Conservation (phyloP, 208 protist genomes). For the Acanthamoeba lenticulata region DNA sequence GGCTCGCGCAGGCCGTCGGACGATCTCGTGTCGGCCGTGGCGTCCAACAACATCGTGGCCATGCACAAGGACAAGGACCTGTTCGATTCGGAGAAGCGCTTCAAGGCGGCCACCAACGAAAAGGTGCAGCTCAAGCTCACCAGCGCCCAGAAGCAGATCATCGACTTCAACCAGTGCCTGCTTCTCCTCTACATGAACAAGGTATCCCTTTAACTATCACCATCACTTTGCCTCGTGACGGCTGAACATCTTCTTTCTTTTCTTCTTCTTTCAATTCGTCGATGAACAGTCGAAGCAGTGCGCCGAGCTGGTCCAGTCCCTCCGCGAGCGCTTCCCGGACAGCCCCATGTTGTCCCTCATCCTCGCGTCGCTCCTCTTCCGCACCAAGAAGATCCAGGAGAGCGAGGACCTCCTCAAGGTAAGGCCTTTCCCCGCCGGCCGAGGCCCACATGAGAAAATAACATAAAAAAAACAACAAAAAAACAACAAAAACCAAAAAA, state of each 20-base stretch:
- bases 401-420: constrained; percentile 56
- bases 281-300: constrained; percentile 30
- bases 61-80: constrained; percentile 63
- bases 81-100: constrained; percentile 64
- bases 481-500: neutral
- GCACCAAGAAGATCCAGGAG: constrained; percentile 64
- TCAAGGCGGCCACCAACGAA: constrained; percentile 50
- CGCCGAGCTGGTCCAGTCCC: neutral
- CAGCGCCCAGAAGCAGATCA: constrained; percentile 23
- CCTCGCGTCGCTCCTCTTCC: constrained; percentile 51
- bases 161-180: constrained; percentile 69
- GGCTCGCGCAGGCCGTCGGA: constrained; percentile 41
- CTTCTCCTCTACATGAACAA: constrained; percentile 67
- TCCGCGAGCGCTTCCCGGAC: constrained; percentile 47
- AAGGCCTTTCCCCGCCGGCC: neutral
- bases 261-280: neutral
- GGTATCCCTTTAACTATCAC: neutral
- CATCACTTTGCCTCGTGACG: neutral
- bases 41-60: constrained; percentile 68
- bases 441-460: no score
- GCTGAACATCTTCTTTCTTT: neutral
- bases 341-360: constrained; percentile 53
- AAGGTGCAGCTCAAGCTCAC: constrained; percentile 64
- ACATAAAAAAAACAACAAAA: neutral
- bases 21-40: constrained; percentile 59